These are phyloP conservation scores for Podospora pseudocomata DNA, from an alignment of 495 filamentous ascomycete genomes.

Conservation along the genomic window DNA sequence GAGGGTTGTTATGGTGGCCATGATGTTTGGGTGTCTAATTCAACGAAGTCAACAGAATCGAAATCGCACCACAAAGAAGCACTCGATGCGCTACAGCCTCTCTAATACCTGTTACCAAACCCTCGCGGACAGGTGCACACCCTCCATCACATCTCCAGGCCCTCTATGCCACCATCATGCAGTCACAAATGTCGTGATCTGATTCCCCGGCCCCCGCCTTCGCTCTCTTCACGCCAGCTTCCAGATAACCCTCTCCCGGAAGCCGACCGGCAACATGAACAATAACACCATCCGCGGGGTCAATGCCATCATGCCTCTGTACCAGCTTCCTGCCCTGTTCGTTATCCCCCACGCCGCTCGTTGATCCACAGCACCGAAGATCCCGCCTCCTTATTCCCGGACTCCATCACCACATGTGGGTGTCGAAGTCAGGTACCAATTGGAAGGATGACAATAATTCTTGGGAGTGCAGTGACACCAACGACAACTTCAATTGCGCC, in stretches of 20 bases:
- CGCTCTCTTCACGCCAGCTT: neutral
- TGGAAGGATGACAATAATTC: neutral
- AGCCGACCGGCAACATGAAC: constrained; percentile 5
- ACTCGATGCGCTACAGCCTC: neutral
- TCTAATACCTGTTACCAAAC: neutral
- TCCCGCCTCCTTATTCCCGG: neutral
- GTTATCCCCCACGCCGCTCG: neutral
- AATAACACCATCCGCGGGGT: constrained; percentile 20
- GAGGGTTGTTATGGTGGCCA: constrained; percentile 4
- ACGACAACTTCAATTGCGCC: constrained; percentile 10
- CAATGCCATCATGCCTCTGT: constrained; percentile 1
- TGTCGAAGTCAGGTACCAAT: neutral
- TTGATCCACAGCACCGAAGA: constrained; percentile 3
- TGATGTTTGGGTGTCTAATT: neutral
- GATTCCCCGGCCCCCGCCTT: neutral
- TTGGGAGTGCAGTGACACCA: constrained; percentile 7
- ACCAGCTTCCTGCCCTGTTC: constrained; percentile 1
- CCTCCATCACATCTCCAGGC: neutral
- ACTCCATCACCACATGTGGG: neutral
- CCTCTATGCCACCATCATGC: neutral
- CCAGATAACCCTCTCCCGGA: constrained; percentile 7
- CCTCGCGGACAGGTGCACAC: neutral
- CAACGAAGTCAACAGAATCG: neutral
- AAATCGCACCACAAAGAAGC: neutral
- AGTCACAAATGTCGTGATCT: neutral